These are phyloP conservation scores for Asterella californica DNA, from an alignment of 225 moss, liverwort and hornwort species.

Conservation along the genomic window DNA sequence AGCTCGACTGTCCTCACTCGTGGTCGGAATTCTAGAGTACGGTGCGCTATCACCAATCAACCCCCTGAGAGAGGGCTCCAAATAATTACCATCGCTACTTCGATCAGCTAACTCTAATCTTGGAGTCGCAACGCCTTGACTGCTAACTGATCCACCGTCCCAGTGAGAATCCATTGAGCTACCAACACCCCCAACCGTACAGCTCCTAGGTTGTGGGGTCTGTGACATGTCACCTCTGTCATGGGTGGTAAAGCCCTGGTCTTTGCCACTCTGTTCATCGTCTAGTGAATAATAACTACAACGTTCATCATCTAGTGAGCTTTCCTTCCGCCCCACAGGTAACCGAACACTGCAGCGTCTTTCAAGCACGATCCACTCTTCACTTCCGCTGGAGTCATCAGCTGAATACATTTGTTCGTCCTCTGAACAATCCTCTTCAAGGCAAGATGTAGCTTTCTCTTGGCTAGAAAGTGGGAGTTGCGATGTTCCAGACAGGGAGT, in stretches of 20 bases:
- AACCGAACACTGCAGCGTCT: neutral
- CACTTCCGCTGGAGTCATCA: slow-evolving; percentile 23
- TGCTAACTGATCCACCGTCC: neutral
- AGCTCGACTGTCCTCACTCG: slow-evolving; percentile 13
- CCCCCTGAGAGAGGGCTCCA: slow-evolving; percentile 1
- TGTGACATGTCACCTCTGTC: neutral
- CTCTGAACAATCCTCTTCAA: slow-evolving; percentile 1
- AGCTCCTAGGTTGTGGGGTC: neutral
- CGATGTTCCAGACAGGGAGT: slow-evolving; percentile 10
- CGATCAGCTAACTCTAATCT: neutral
- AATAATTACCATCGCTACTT: neutral
- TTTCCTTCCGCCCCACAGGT: neutral
- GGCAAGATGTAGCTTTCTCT: neutral
- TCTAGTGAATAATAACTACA: neutral
- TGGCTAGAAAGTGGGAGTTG: slow-evolving; percentile 16
- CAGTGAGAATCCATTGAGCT: slow-evolving; percentile 2
- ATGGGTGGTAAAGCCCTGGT: neutral
- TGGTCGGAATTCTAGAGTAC: neutral
- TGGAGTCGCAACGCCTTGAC: slow-evolving; percentile 6
- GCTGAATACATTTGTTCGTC: slow-evolving; percentile 36
- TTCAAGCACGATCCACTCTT: slow-evolving; percentile 22
- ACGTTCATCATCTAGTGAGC: neutral
- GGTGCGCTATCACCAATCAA: neutral
- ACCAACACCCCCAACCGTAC: neutral
- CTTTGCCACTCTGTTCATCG: neutral